These are phyloP conservation scores for Suhomyces bokatorum DNA, from an alignment of 1,139 yeast genomes.

Conservation along the genomic window DNA sequence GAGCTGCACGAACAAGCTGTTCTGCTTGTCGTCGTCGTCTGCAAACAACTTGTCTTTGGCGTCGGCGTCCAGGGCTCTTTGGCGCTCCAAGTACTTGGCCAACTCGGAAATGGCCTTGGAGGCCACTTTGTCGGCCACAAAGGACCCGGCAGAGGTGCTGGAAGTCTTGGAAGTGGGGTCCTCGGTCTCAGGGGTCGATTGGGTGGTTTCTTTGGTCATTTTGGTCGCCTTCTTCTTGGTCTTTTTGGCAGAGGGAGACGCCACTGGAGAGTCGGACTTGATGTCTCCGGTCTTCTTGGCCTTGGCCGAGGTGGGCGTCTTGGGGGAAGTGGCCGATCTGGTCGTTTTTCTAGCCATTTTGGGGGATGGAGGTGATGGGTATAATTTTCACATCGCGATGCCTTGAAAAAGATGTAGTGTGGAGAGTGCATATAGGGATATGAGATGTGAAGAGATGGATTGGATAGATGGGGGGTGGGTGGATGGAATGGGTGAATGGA, in stretches of 20 bases:
- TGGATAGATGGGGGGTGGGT: too few relatives aligned
- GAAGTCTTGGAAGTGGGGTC: not conserved
- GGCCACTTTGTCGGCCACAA: slow-evolving; percentile 15
- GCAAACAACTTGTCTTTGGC: slow-evolving; percentile 33
- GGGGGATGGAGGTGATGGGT: slow-evolving; percentile 3
- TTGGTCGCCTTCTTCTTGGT: slow-evolving; percentile 7
- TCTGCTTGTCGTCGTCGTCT: slow-evolving; percentile 56
- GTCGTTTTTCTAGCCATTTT: slow-evolving; percentile 22
- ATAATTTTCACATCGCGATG: slow-evolving; percentile 13
- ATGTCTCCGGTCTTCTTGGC: slow-evolving; percentile 15
- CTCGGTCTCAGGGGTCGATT: slow-evolving; percentile 4
- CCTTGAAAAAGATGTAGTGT: not conserved
- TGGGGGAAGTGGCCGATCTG: slow-evolving; percentile 18
- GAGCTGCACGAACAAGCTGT: slow-evolving; percentile 57
- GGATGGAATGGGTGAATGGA: too few relatives aligned
- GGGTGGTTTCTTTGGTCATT: slow-evolving; percentile 5
- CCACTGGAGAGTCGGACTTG: slow-evolving; percentile 20
- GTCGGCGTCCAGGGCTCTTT: slow-evolving; percentile 31
- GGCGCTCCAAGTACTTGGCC: slow-evolving; percentile 40
- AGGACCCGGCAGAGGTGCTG: not conserved
- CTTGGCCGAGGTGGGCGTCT: slow-evolving; percentile 17
- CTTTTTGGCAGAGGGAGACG: slow-evolving; percentile 14
- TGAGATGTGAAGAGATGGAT: too few relatives aligned
- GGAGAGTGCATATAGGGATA: slow-evolving; percentile 1
- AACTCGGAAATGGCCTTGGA: slow-evolving; percentile 55